Percentiles rank a stretch among this genome's conserved stretches.
phyloP scores from a whole-genome alignment of 2,329 filamentous ascomycete species.

The Sporothrix brunneoviolacea region DNA sequence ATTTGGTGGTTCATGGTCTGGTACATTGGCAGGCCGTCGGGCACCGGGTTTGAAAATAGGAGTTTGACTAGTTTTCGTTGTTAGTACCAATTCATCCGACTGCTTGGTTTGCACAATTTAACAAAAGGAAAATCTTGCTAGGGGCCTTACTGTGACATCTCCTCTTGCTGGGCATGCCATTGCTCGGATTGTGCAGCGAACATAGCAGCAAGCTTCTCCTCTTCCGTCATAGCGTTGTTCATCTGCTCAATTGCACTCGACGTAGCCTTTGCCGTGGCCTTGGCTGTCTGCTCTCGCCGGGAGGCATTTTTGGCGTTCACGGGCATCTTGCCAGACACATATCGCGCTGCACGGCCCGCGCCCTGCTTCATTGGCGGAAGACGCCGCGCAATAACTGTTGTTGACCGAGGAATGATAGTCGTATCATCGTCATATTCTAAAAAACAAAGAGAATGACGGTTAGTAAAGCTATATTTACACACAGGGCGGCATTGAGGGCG shows the following conservation, averaged over 20 bases:
- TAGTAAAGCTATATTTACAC: background rate
- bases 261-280: constrained; percentile 51
- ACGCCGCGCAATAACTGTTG: constrained; percentile 82
- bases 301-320: constrained; percentile 76
- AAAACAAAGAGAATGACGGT: background rate
- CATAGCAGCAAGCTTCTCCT: constrained; percentile 89
- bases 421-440: constrained; percentile 96
- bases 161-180: constrained; percentile 89
- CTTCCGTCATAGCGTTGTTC: constrained; percentile 78
- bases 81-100: no score
- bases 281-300: constrained; percentile 56
- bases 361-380: constrained; percentile 78
- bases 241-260: constrained; percentile 56
- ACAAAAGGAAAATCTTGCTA: no score
- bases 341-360: constrained; percentile 83
- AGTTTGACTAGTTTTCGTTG: constrained; percentile 44
- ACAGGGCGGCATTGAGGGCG: no score
- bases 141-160: constrained; percentile 80
- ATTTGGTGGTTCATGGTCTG: constrained; percentile 85
- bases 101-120: no score
- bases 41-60: constrained; percentile 53
- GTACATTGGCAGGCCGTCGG: constrained; percentile 69
- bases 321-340: constrained; percentile 94
- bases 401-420: constrained; percentile 91
- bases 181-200: constrained; percentile 83